These are phyloP conservation scores for Eucalyptus regnans DNA, from an alignment of 345 rosid species.

Conservation along the genomic window DNA sequence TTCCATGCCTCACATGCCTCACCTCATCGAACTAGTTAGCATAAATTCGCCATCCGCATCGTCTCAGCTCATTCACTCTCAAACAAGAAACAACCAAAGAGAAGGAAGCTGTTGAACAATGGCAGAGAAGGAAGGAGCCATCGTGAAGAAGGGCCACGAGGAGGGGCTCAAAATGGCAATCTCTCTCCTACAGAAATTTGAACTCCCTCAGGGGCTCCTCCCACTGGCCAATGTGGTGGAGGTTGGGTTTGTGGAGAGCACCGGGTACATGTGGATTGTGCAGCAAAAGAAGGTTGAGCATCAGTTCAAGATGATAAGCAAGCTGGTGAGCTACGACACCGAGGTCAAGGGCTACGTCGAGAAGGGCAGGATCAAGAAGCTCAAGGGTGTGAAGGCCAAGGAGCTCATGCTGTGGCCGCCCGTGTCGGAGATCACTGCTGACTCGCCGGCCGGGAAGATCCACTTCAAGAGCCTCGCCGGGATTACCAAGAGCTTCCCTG, in stretches of 20 bases:
- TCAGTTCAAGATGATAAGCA: slow-evolving; percentile 34
- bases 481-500: slow-evolving; percentile 46
- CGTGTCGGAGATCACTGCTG: slow-evolving; percentile 26
- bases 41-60: background rate
- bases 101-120: background rate
- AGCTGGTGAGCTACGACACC: slow-evolving; percentile 22
- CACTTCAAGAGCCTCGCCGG: slow-evolving; percentile 50
- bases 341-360: slow-evolving; percentile 19
- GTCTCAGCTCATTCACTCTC: background rate
- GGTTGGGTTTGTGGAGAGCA: slow-evolving; percentile 26
- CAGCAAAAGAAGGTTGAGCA: slow-evolving; percentile 32
- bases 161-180: slow-evolving; percentile 9
- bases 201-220: slow-evolving; percentile 30
- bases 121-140: slow-evolving; percentile 17
- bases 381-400: slow-evolving; percentile 55
- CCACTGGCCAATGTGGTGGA: slow-evolving; percentile 27
- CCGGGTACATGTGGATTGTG: slow-evolving; percentile 38
- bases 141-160: slow-evolving; percentile 11
- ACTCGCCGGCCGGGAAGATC: slow-evolving; percentile 17
- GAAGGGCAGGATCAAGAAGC: slow-evolving; percentile 27
- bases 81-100: background rate
- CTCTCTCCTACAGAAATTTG: slow-evolving; percentile 13
- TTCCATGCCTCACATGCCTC: background rate
- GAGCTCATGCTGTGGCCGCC: slow-evolving; percentile 49
- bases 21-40: background rate